Conservation (phyloP, 225 moss, liverwort and hornwort genomes). For the Ulota crispa region DNA sequence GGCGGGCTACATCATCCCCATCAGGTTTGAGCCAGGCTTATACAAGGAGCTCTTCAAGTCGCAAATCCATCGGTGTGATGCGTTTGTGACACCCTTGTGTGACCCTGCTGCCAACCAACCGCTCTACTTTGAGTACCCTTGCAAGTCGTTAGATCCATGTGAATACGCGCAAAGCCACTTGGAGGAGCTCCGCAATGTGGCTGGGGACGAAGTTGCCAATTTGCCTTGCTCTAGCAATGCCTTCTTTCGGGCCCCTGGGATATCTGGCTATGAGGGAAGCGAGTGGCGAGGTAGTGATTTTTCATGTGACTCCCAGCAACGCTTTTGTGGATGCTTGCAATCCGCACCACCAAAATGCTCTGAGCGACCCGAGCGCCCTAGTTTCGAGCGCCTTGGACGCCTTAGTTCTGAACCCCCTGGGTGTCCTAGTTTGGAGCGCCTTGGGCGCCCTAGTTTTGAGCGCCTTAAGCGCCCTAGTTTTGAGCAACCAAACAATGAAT, state of each 20-base stretch:
- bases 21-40: slow-evolving; percentile 49
- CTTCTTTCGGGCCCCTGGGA: background rate
- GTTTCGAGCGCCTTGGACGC: background rate
- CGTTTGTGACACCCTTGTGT: slow-evolving; percentile 43
- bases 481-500: background rate
- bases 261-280: slow-evolving; percentile 7
- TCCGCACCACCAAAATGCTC: background rate
- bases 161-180: slow-evolving; percentile 32
- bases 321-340: background rate
- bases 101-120: slow-evolving; percentile 45
- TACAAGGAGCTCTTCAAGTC: slow-evolving; percentile 60
- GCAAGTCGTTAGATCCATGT: slow-evolving; percentile 41
- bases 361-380: background rate
- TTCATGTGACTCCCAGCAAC: slow-evolving; percentile 15
- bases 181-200: slow-evolving; percentile 32
- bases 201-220: slow-evolving; percentile 13
- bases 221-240: background rate
- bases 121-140: slow-evolving; percentile 48
- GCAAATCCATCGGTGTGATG: slow-evolving; percentile 49
- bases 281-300: slow-evolving; percentile 24
- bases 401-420: background rate
- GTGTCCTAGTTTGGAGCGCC: background rate
- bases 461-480: no score
- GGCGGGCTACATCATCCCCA: slow-evolving; percentile 52
- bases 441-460: background rate